Evolutionary conservation across 129 eudicot species (phyloP).

Genomic region (carrot (Daucus carota)): DNA sequence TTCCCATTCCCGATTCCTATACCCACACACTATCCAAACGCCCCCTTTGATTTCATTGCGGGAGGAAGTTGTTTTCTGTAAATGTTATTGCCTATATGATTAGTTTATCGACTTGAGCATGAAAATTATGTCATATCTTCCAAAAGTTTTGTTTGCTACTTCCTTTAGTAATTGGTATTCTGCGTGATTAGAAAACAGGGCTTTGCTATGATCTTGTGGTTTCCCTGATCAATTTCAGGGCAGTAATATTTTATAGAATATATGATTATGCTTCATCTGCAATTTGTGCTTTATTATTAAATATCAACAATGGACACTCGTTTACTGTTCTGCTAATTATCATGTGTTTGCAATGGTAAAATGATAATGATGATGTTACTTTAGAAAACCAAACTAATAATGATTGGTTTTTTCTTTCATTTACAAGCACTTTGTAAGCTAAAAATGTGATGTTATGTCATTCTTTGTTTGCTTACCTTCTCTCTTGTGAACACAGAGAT

Average conservation of each 20-base stretch:
- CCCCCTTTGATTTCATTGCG: neutral
- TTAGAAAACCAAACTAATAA: neutral
- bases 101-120: neutral
- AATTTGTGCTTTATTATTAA: neutral
- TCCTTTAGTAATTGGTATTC: neutral
- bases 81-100: neutral
- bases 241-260: neutral
- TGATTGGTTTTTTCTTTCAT: neutral
- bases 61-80: neutral
- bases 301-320: neutral
- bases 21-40: no score
- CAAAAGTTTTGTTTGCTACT: neutral
- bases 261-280: neutral
- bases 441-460: neutral
- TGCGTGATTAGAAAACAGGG: neutral
- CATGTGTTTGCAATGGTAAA: neutral
- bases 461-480: slow-evolving; percentile 3
- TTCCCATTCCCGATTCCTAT: no score
- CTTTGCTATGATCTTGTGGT: neutral
- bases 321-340: neutral
- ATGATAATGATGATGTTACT: neutral
- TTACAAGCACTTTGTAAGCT: neutral
- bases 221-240: neutral
- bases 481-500: slow-evolving; percentile 38
- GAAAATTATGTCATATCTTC: neutral